Conservation (phyloP, 2,329 filamentous ascomycete genomes). For the Didymella segeticola region DNA sequence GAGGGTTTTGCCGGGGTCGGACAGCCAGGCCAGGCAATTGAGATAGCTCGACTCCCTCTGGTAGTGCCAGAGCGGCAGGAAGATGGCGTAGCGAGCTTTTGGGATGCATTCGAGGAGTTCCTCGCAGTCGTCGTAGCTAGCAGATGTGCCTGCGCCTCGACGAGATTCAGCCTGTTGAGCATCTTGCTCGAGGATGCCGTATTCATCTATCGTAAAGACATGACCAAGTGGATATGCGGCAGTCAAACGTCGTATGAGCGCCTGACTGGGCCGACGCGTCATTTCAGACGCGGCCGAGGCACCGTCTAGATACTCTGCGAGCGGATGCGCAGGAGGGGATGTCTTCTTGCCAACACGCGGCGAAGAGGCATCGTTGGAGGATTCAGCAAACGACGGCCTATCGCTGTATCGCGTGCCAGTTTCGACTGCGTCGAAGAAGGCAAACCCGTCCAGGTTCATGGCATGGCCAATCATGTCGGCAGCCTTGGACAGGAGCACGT, state of each 20-base stretch:
- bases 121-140: not conserved
- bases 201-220: conserved; percentile 16
- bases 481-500: conserved; percentile 9
- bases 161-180: not conserved
- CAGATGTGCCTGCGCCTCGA: not conserved
- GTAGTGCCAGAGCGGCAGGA: conserved; percentile 39
- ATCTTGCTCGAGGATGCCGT: not conserved
- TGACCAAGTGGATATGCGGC: conserved; percentile 14
- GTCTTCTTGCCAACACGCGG: not conserved
- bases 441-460: conserved; percentile 14
- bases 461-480: conserved; percentile 16
- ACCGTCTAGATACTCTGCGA: not conserved
- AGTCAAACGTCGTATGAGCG: conserved; percentile 16
- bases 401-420: not conserved
- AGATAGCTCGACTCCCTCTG: conserved; percentile 29
- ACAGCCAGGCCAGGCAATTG: conserved; percentile 27
- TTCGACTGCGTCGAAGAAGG: conserved; percentile 16
- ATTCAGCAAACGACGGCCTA: not conserved
- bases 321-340: not conserved
- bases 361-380: not conserved
- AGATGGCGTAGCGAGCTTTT: conserved; percentile 14
- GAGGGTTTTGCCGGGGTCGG: conserved; percentile 21
- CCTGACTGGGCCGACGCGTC: conserved; percentile 2
- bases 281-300: not conserved
- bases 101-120: conserved; percentile 13